Conservation (phyloP, 31 red algal genomes). For the Porphyra umbilicalis region DNA sequence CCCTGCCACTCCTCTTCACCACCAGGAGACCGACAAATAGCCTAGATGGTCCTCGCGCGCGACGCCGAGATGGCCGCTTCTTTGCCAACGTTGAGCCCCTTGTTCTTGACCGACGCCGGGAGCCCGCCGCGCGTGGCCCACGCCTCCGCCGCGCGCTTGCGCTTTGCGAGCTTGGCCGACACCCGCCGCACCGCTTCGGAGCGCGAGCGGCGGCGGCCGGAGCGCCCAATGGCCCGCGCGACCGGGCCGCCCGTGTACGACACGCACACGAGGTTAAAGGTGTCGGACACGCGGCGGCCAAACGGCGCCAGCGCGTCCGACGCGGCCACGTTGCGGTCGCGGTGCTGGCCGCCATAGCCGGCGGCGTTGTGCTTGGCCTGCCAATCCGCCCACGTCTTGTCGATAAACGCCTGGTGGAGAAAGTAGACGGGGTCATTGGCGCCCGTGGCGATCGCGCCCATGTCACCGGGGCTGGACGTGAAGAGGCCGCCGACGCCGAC, state of each 20-base stretch:
- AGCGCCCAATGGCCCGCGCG: not conserved
- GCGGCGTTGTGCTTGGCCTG: constrained; percentile 7
- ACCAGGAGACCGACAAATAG: too few species aligned
- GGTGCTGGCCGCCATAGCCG: not conserved
- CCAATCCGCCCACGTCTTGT: constrained; percentile 35
- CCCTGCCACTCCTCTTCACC: not conserved
- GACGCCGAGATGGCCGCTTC: not conserved
- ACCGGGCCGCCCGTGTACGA: not conserved
- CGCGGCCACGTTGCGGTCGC: not conserved
- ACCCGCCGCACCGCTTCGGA: not conserved
- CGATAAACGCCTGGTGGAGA: constrained; percentile 47
- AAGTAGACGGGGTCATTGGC: constrained; percentile 65
- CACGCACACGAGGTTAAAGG: not conserved
- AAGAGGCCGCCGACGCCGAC: not conserved
- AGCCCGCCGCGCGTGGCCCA: not conserved
- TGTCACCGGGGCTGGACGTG: not conserved
- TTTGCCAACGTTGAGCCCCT: not conserved
- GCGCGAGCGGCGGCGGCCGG: not conserved
- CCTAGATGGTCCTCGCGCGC: not conserved
- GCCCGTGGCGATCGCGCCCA: not conserved
- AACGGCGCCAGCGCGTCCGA: not conserved
- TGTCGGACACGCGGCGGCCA: not conserved
- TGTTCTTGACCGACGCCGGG: not conserved
- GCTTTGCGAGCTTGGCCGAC: not conserved
- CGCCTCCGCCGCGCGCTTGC: not conserved